phyloP scores from a whole-genome alignment of 1,284 basidiomycete species.

The Naganishia sp. region DNA sequence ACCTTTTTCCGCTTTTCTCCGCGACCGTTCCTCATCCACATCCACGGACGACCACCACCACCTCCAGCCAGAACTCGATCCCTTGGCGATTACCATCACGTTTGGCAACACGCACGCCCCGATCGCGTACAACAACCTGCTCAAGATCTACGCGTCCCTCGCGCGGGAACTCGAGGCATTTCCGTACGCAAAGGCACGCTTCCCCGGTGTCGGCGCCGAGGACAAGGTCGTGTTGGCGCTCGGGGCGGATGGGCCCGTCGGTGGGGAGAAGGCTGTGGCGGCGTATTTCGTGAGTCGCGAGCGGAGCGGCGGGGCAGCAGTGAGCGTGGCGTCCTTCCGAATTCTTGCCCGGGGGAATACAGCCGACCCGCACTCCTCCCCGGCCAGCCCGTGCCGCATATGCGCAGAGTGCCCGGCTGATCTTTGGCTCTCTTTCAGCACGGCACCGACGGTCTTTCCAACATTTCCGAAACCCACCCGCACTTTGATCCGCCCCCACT shows the following conservation, averaged over 20 bases:
- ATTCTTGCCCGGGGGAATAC: too few species aligned
- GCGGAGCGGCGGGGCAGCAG: too few species aligned
- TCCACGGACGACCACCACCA: too few species aligned
- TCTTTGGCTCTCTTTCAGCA: conserved; percentile 43
- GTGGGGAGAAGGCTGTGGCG: conserved; percentile 75
- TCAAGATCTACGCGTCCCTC: conserved; percentile 75
- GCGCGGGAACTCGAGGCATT: conserved; percentile 64
- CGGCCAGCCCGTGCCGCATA: too few species aligned
- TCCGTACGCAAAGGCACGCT: conserved; percentile 63
- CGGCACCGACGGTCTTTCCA: conserved; percentile 76
- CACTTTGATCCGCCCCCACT: conserved; percentile 62
- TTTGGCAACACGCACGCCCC: conserved; percentile 73
- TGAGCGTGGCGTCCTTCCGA: too few species aligned
- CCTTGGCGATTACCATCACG: conserved; percentile 67
- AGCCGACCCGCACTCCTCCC: too few species aligned
- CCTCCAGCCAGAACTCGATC: conserved; percentile 63
- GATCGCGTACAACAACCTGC: conserved; percentile 63
- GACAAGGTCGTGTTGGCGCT: conserved; percentile 65
- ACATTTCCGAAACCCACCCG: conserved; percentile 70
- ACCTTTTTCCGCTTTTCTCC: conserved; percentile 30
- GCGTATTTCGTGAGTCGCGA: conserved; percentile 67
- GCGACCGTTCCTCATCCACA: neutral
- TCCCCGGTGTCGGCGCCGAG: conserved; percentile 61
- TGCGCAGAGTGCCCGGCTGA: too few species aligned
- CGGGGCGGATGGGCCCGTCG: conserved; percentile 72